Base-by-base conservation (phyloP, 805 yeast genomes). In the Hermanozyma aechmeae region DNA sequence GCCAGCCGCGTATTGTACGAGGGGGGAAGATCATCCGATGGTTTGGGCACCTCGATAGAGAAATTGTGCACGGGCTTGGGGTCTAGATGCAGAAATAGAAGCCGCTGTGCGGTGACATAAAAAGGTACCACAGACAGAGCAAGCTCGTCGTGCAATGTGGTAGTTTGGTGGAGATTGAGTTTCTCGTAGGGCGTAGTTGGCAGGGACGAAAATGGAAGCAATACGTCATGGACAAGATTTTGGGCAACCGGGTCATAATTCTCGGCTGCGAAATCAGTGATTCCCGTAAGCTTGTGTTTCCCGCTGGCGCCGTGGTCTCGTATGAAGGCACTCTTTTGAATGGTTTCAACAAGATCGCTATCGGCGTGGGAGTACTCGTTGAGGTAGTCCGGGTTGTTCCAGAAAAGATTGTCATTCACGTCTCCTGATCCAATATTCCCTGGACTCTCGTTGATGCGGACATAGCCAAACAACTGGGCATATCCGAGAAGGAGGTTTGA, bases 1-100 rank as follows among this genome's bases (percentile, higher is more conserved):
- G 67, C 56, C 66, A 58, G 64, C 11, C 46, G 42, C 6, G 60
- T 39, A 37, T 62, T 62, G 40, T 62, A 62, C 10, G 59, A 50
- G 0, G 69, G 69, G 6, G 69, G 66, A 18, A 53, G 37, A 11
- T 39, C 38, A 6, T 31, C 28, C n/a, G 34, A 29, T 3, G 48
- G 32, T 14, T 37, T 38, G 2, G 51, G 53, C 31, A 58, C 41
- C 24, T 36, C 45, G 6, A 61, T 28, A 12, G 30, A 37, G 36
- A 46, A 55, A 2, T 39, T 19, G 2, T 43, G 34, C 2, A 35
- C 34, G 12, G 48, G 46, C 6, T 31, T 31, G 6, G 60, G 34
- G 2, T 27, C 23, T 3, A 55, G 32, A 32, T 61, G 56, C 8
- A 60, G 41, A 31, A 62, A 62, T n/a, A 61, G 31, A 18, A 62